These are phyloP conservation scores for Brachypodium distachyon DNA, from an alignment of 202 grass and related monocot genomes.

Conservation along the genomic window DNA sequence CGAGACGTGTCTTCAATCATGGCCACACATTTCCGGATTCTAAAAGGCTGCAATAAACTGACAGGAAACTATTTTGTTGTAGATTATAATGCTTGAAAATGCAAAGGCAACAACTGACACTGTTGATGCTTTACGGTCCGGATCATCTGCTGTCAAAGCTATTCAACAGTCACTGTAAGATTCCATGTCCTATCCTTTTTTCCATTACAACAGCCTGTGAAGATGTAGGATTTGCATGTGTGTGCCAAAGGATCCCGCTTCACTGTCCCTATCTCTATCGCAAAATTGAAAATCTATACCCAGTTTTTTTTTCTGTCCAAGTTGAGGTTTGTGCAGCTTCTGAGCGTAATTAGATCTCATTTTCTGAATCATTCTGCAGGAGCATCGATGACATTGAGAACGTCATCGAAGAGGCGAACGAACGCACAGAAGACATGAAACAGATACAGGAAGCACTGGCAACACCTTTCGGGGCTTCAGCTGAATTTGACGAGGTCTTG, in stretches of 20 bases:
- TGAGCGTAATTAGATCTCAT: not conserved
- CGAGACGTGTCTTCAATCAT: not conserved
- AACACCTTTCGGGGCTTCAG: conserved; percentile 34
- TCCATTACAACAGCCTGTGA: not conserved
- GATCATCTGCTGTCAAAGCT: conserved; percentile 69
- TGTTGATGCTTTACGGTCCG: conserved; percentile 59
- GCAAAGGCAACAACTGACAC: conserved; percentile 72
- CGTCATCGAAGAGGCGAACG: conserved; percentile 35
- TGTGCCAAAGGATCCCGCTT: not conserved
- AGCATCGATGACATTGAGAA: conserved; percentile 65
- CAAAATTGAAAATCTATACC: not conserved
- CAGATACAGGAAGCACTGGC: conserved; percentile 57
- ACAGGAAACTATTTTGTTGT: not conserved
- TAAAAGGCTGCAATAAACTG: not conserved
- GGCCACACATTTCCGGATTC: not conserved
- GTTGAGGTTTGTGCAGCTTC: not conserved
- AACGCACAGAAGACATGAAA: conserved; percentile 52
- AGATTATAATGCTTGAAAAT: conserved; percentile 62
- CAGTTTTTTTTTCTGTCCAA: not conserved
- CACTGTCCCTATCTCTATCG: not conserved
- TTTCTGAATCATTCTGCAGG: conserved; percentile 13
- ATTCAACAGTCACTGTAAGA: conserved; percentile 65
- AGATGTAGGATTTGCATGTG: not conserved
- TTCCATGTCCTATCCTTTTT: conserved; percentile 1
- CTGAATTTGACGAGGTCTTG: conserved; percentile 60